Evolutionary conservation across 2,329 filamentous ascomycete species (phyloP).

Genomic region (Didymellaceae sp.): DNA sequence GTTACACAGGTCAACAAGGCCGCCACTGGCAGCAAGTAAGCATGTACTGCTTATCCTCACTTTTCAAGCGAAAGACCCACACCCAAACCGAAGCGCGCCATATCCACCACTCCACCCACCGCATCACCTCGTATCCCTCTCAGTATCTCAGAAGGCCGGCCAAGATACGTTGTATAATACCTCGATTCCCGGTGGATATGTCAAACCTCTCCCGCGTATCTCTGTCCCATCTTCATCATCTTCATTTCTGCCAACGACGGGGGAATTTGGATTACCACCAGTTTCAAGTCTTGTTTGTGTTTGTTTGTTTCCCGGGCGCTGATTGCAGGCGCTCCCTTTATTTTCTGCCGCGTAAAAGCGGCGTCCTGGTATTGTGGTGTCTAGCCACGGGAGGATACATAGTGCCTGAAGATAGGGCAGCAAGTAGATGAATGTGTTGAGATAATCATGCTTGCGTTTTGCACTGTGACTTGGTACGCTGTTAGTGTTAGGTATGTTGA

Average conservation of each 20-base stretch:
- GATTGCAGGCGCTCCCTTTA: conserved; percentile 1
- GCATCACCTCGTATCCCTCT: conserved; percentile 19
- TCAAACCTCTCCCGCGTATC: not conserved
- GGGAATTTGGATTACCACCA: conserved; percentile 1
- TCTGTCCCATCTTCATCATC: conserved; percentile 1
- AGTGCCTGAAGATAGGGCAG: no score
- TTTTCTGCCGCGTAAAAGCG: no score
- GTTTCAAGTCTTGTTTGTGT: conserved; percentile 9
- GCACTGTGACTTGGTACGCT: no score
- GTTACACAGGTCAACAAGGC: conserved; percentile 39
- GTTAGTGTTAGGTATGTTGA: no score
- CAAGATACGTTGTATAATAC: conserved; percentile 24
- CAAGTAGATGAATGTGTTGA: no score
- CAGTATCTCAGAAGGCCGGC: conserved; percentile 19
- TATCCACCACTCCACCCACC: conserved; percentile 10
- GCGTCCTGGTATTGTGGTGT: no score
- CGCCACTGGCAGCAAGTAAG: conserved; percentile 16
- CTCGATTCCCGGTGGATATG: conserved; percentile 22
- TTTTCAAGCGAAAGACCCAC: not conserved
- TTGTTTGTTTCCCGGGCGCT: conserved; percentile 7
- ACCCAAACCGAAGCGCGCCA: not conserved
- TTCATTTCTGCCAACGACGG: conserved; percentile 11
- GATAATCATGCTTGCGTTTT: no score
- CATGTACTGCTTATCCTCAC: not conserved
- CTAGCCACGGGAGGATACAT: no score